Conservation (phyloP, 495 filamentous ascomycete genomes). For the Aspergillus saccharolyticus region DNA sequence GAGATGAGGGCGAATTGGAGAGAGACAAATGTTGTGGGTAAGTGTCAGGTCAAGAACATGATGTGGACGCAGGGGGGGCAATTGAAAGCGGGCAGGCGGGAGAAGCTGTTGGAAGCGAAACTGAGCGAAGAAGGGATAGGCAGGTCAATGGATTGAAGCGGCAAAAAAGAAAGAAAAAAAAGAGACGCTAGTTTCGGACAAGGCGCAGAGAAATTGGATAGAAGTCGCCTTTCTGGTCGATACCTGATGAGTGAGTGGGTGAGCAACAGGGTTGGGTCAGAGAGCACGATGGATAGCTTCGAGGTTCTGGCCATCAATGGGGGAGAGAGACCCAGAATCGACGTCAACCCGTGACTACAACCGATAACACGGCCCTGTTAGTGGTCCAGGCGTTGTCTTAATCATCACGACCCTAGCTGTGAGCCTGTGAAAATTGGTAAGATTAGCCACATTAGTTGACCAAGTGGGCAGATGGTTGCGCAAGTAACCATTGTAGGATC, state of each 20-base stretch:
- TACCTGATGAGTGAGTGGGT: too few species aligned
- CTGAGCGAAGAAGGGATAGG: not conserved
- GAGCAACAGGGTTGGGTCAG: not conserved
- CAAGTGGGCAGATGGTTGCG: not conserved
- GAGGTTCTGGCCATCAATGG: not conserved
- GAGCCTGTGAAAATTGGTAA: not conserved
- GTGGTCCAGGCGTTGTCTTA: not conserved
- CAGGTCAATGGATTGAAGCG: not conserved
- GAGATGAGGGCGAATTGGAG: not conserved
- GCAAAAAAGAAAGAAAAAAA: not conserved
- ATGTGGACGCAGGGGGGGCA: not conserved
- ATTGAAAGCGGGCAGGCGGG: not conserved
- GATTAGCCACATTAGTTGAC: not conserved
- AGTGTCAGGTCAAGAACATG: not conserved
- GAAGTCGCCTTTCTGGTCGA: too few species aligned
- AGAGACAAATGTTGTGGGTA: not conserved
- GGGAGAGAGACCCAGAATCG: not conserved
- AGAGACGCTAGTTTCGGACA: not conserved
- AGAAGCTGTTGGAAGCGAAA: not conserved
- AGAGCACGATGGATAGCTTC: not conserved
- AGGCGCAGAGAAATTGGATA: too few species aligned
- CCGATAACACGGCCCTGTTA: not conserved
- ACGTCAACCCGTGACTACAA: conserved; percentile 4
- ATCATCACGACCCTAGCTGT: not conserved
- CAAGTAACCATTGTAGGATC: not conserved